Percentiles rank a stretch among this genome's conserved stretches.
phyloP scores from a whole-genome alignment of 1,284 basidiomycete species.

The Rhodotorula sp. region DNA sequence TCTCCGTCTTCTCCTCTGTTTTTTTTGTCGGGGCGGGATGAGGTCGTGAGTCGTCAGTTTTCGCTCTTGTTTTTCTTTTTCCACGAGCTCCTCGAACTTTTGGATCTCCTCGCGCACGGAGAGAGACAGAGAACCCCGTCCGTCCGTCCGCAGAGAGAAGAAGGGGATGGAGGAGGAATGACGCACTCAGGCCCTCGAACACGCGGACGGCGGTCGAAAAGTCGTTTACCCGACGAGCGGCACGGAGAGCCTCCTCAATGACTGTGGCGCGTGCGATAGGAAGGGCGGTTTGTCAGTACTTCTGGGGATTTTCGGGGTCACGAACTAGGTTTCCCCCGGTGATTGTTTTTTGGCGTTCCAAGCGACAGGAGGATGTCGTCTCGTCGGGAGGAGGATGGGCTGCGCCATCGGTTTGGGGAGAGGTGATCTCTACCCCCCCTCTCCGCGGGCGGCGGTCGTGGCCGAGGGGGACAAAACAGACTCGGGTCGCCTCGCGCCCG shows the following conservation, averaged over 20 bases:
- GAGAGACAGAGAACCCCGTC: slow-evolving; percentile 77
- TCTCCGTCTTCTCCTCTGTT: slow-evolving; percentile 82
- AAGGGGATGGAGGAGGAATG: background rate
- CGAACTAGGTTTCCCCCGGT: too few relatives aligned
- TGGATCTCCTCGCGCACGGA: slow-evolving; percentile 92
- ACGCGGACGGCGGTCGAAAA: slow-evolving; percentile 94
- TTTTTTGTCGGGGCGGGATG: too few relatives aligned
- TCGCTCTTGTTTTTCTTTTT: slow-evolving; percentile 53
- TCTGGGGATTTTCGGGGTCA: too few relatives aligned
- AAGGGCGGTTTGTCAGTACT: background rate
- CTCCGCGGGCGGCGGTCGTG: too few relatives aligned
- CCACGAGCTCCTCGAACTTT: slow-evolving; percentile 91
- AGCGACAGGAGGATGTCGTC: too few relatives aligned
- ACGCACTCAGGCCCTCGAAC: slow-evolving; percentile 58
- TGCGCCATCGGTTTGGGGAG: too few relatives aligned
- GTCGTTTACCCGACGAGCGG: slow-evolving; percentile 89
- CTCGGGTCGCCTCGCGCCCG: too few relatives aligned
- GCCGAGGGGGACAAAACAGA: too few relatives aligned
- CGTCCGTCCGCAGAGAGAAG: slow-evolving; percentile 26
- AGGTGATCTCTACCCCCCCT: too few relatives aligned
- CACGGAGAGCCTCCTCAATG: slow-evolving; percentile 83
- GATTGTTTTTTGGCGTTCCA: background rate
- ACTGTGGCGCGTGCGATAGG: slow-evolving; percentile 52
- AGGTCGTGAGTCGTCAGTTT: background rate
- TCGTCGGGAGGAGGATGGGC: too few relatives aligned